Percentiles rank a stretch among this genome's conserved stretches.
Evolutionary conservation across 2,329 filamentous ascomycete genomes (phyloP).

Genomic region (Cladosporium sp.): DNA sequence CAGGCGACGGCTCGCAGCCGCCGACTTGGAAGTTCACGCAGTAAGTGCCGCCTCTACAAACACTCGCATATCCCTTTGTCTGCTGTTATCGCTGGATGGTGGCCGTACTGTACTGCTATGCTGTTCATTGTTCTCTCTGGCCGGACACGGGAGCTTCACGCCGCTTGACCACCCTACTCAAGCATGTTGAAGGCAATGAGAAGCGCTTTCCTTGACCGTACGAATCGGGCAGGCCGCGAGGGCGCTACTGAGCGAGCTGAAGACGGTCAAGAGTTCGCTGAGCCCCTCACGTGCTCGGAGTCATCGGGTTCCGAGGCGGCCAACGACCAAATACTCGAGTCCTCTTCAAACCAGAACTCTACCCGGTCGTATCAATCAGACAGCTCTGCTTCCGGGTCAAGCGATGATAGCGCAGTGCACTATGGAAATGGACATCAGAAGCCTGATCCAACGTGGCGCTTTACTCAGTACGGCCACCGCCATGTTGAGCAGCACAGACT

Average conservation of each 20-base stretch:
- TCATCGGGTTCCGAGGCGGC: slow-evolving; percentile 6
- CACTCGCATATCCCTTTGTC: slow-evolving; percentile 1
- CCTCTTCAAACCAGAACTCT: neutral
- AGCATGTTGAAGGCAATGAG: slow-evolving; percentile 22
- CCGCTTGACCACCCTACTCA: neutral
- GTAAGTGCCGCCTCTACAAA: slow-evolving; percentile 50
- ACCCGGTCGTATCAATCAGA: neutral
- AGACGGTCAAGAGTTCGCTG: neutral
- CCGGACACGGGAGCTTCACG: slow-evolving; percentile 1
- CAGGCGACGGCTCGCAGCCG: slow-evolving; percentile 67
- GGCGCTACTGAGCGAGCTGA: slow-evolving; percentile 9
- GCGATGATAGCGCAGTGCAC: neutral
- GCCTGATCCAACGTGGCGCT: slow-evolving; percentile 14
- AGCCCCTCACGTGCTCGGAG: neutral
- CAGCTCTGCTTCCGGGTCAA: neutral
- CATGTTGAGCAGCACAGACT: neutral
- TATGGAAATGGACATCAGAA: neutral
- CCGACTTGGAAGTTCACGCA: slow-evolving; percentile 99
- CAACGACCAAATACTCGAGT: neutral
- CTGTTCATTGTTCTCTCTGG: slow-evolving; percentile 10
- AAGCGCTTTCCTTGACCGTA: slow-evolving; percentile 20
- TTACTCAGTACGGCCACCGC: slow-evolving; percentile 16
- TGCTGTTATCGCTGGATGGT: neutral
- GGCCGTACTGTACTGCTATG: slow-evolving; percentile 1
- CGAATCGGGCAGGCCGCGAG: slow-evolving; percentile 15